phyloP scores from a whole-genome alignment of 148 eudicot genomes.

The Rhododendron kiyosumense region DNA sequence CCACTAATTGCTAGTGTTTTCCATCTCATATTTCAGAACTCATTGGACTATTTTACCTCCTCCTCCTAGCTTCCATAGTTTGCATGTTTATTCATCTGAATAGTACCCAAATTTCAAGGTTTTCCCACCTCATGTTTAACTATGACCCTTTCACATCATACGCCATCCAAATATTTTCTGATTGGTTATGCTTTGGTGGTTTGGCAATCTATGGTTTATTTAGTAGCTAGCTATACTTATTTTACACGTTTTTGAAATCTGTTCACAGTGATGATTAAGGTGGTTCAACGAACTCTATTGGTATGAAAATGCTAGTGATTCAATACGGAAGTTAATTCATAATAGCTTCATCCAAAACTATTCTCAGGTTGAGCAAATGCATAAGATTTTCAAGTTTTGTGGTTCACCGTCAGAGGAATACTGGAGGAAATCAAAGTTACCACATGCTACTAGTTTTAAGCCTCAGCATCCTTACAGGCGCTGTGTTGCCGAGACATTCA shows the following conservation, averaged over 20 bases:
- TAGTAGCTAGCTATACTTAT: neutral
- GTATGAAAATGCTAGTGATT: neutral
- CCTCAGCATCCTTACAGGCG: slow-evolving; percentile 72
- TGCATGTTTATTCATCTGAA: neutral
- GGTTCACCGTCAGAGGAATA: slow-evolving; percentile 94
- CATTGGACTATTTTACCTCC: neutral
- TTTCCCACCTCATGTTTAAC: neutral
- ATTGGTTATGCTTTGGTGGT: neutral
- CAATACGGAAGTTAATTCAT: neutral
- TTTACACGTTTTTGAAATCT: neutral
- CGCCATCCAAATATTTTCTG: neutral
- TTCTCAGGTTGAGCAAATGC: slow-evolving; percentile 91
- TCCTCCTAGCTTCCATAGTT: neutral
- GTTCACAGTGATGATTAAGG: neutral
- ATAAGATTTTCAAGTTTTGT: slow-evolving; percentile 93
- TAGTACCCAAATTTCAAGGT: neutral
- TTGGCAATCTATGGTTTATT: neutral
- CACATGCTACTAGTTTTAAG: slow-evolving; percentile 80
- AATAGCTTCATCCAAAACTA: neutral
- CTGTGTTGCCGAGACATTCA: slow-evolving; percentile 55
- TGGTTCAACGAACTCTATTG: neutral
- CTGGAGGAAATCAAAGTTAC: slow-evolving; percentile 68
- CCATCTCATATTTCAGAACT: neutral
- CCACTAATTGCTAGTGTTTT: neutral
- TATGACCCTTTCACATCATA: neutral